These are phyloP conservation scores for Multifurca ochricompacta DNA, from an alignment of 768 basidiomycete genomes.

Conservation along the genomic window DNA sequence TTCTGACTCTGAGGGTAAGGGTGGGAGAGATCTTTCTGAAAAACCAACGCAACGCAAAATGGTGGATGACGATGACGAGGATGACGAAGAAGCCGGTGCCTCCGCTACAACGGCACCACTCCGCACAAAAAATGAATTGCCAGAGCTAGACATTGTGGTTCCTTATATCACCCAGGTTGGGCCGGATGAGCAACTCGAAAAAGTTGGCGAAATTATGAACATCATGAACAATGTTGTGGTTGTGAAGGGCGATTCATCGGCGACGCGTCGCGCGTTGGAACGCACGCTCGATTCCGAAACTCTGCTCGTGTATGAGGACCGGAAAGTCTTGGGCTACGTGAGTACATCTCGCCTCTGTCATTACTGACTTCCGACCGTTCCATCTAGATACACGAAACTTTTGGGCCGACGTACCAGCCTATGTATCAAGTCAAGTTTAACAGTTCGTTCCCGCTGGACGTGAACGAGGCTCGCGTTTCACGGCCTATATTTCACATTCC, in stretches of 20 bases:
- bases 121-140: slow-evolving; percentile 63
- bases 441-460: slow-evolving; percentile 52
- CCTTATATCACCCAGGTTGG: slow-evolving; percentile 61
- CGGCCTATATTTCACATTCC: slow-evolving; percentile 80
- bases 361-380: slow-evolving; percentile 16
- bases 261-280: slow-evolving; percentile 41
- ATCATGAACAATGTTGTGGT: slow-evolving; percentile 69
- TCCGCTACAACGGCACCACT: slow-evolving; percentile 34
- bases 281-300: slow-evolving; percentile 82
- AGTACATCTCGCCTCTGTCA: slow-evolving; percentile 27
- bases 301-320: slow-evolving; percentile 81
- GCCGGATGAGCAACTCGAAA: slow-evolving; percentile 57
- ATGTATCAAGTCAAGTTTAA: slow-evolving; percentile 85
- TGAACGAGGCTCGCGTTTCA: slow-evolving; percentile 43
- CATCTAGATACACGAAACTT: slow-evolving; percentile 83
- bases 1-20: slow-evolving; percentile 29
- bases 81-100: slow-evolving; percentile 53
- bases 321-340: slow-evolving; percentile 86
- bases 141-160: slow-evolving; percentile 47
- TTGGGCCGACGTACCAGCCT: slow-evolving; percentile 87
- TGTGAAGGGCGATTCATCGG: slow-evolving; percentile 50
- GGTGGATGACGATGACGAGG: slow-evolving; percentile 25
- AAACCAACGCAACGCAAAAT: background rate
- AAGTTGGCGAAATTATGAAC: slow-evolving; percentile 70
- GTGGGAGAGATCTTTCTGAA: background rate